Evolutionary conservation across 345 rosid genomes (phyloP).

Genomic region (Conringia planisiliqua): DNA sequence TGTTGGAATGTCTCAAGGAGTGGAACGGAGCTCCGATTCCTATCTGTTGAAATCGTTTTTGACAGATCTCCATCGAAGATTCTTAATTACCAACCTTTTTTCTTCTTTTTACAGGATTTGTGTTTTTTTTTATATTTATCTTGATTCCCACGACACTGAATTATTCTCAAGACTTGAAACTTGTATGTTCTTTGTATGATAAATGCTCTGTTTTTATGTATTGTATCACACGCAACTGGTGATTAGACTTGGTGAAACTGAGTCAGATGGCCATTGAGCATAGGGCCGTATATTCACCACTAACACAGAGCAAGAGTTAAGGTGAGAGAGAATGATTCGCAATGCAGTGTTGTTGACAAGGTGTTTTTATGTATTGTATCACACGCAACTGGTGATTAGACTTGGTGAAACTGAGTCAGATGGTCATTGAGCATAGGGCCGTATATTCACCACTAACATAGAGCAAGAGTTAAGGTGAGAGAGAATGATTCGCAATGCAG

Average conservation of each 20-base stretch:
- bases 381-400: not conserved
- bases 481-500: not conserved
- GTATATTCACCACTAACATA: not conserved
- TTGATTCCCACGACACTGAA: not conserved
- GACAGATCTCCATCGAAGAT: not conserved
- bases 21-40: conserved; percentile 72
- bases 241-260: not conserved
- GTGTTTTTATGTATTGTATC: not conserved
- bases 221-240: not conserved
- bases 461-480: not conserved
- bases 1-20: conserved; percentile 59
- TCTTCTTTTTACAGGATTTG: not conserved
- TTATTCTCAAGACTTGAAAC: conserved; percentile 4
- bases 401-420: not conserved
- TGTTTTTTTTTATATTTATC: not conserved
- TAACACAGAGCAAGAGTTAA: not conserved
- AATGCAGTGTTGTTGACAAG: not conserved
- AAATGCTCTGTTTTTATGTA: not conserved
- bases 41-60: conserved; percentile 22
- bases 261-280: not conserved
- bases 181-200: not conserved
- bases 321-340: not conserved
- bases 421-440: not conserved
- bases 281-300: not conserved
- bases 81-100: not conserved